Percentiles rank a stretch among this genome's conserved stretches.
phyloP scores from a whole-genome alignment of 768 basidiomycete species.

The Lentinus brumalis region DNA sequence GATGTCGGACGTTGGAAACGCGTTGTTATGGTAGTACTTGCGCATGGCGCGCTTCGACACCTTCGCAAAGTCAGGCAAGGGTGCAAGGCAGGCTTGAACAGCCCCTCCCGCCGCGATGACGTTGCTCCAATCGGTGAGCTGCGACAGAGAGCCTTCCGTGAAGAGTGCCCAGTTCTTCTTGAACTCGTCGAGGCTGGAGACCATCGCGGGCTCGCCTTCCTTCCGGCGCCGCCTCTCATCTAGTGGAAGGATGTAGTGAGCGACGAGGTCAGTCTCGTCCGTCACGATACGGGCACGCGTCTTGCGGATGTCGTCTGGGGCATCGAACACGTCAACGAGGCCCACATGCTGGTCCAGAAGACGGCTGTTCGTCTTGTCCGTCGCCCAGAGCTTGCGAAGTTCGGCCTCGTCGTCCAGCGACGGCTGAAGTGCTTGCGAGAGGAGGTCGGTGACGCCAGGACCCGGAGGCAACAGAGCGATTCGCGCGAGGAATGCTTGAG shows the following conservation, averaged over 20 bases:
- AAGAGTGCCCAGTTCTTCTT: slow-evolving; percentile 66
- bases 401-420: slow-evolving; percentile 59
- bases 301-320: slow-evolving; percentile 48
- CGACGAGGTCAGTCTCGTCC: slow-evolving; percentile 44
- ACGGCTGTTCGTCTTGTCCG: slow-evolving; percentile 47
- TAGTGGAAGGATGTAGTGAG: slow-evolving; percentile 59
- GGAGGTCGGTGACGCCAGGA: slow-evolving; percentile 33
- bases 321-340: slow-evolving; percentile 60
- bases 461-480: slow-evolving; percentile 27
- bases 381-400: slow-evolving; percentile 57
- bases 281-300: slow-evolving; percentile 52
- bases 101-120: slow-evolving; percentile 64
- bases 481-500: slow-evolving; percentile 30
- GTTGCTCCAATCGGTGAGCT: slow-evolving; percentile 62
- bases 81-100: slow-evolving; percentile 57
- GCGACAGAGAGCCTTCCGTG: slow-evolving; percentile 61
- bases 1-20: slow-evolving; percentile 63
- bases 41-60: slow-evolving; percentile 56
- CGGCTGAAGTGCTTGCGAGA: slow-evolving; percentile 43
- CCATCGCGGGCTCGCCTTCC: slow-evolving; percentile 53
- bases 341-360: slow-evolving; percentile 54
- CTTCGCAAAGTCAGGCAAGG: slow-evolving; percentile 50
- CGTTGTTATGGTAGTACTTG: slow-evolving; percentile 55
- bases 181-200: slow-evolving; percentile 55
- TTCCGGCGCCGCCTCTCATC: slow-evolving; percentile 43